phyloP scores from a whole-genome alignment of 2,329 filamentous ascomycete species.

The Raffaelea ambrosiae region DNA sequence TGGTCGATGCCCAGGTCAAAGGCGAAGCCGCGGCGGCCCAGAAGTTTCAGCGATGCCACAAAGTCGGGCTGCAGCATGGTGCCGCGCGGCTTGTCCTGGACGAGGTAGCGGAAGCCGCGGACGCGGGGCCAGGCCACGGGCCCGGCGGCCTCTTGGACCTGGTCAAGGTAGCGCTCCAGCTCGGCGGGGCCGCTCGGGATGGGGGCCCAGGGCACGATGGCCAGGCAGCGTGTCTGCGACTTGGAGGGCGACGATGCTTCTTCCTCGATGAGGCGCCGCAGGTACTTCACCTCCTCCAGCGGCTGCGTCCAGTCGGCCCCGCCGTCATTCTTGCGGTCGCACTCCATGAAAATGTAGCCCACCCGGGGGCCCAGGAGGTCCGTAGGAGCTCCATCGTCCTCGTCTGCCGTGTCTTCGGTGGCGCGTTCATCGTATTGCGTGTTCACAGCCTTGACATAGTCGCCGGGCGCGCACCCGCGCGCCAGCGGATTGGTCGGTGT shows the following conservation, averaged over 20 bases:
- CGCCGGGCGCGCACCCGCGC: slow-evolving; percentile 53
- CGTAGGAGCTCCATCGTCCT: too few species aligned
- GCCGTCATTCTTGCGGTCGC: slow-evolving; percentile 61
- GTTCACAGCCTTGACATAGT: slow-evolving; percentile 38
- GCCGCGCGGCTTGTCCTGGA: slow-evolving; percentile 67
- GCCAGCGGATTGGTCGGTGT: slow-evolving; percentile 49
- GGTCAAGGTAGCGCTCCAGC: slow-evolving; percentile 56
- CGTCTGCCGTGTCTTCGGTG: slow-evolving; percentile 21
- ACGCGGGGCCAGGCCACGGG: slow-evolving; percentile 57
- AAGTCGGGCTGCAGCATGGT: slow-evolving; percentile 57
- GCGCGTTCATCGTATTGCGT: not conserved
- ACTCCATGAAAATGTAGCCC: slow-evolving; percentile 78
- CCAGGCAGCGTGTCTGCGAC: slow-evolving; percentile 52
- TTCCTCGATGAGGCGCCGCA: slow-evolving; percentile 58
- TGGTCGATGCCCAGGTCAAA: slow-evolving; percentile 86
- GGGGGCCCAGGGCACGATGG: slow-evolving; percentile 80
- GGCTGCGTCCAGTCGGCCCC: slow-evolving; percentile 55
- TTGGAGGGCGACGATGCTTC: slow-evolving; percentile 44
- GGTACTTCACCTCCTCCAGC: slow-evolving; percentile 62
- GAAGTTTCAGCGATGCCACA: slow-evolving; percentile 55
- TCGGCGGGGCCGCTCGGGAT: slow-evolving; percentile 53
- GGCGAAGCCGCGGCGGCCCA: slow-evolving; percentile 53
- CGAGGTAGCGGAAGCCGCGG: slow-evolving; percentile 72
- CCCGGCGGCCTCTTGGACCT: slow-evolving; percentile 54
- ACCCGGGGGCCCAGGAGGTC: slow-evolving; percentile 27